Evolutionary conservation across 495 filamentous ascomycete genomes (phyloP).

Genomic region (Cryomyces minteri): DNA sequence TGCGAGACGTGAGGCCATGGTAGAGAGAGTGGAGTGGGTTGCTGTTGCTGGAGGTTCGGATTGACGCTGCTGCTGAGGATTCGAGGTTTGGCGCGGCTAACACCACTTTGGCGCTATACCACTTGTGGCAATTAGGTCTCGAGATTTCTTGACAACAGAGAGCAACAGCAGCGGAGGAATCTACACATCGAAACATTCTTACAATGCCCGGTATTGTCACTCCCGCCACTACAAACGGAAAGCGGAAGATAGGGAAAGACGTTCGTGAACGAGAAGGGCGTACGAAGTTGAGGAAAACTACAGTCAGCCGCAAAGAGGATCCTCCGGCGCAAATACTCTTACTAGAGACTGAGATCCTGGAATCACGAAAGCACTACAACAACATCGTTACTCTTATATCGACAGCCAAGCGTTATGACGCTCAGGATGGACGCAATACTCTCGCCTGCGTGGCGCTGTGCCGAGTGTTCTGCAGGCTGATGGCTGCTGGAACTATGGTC

Average conservation of each 20-base stretch:
- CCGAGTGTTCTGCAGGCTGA: constrained; percentile 70
- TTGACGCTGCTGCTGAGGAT: constrained; percentile 4
- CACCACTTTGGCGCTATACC: neutral
- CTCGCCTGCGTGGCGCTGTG: constrained; percentile 66
- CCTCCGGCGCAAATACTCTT: constrained; percentile 37
- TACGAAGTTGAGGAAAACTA: constrained; percentile 12
- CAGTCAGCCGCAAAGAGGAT: constrained; percentile 21
- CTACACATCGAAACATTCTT: neutral
- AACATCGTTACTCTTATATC: constrained; percentile 62
- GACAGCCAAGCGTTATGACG: constrained; percentile 25
- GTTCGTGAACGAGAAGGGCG: constrained; percentile 24
- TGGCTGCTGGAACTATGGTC: constrained; percentile 53
- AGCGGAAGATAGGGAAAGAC: constrained; percentile 17
- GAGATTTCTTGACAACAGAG: no score
- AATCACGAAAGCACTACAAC: constrained; percentile 83
- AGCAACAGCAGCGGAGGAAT: no score
- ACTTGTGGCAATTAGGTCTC: no score
- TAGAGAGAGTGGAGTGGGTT: constrained; percentile 32
- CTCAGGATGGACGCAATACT: constrained; percentile 9
- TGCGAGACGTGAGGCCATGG: constrained; percentile 79
- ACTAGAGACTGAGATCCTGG: constrained; percentile 59
- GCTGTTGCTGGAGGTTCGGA: neutral
- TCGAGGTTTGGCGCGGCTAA: neutral
- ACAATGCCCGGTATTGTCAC: neutral
- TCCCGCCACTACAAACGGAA: neutral